These are phyloP conservation scores for Bretschneidera sinensis DNA, from an alignment of 345 rosid species.

Conservation along the genomic window DNA sequence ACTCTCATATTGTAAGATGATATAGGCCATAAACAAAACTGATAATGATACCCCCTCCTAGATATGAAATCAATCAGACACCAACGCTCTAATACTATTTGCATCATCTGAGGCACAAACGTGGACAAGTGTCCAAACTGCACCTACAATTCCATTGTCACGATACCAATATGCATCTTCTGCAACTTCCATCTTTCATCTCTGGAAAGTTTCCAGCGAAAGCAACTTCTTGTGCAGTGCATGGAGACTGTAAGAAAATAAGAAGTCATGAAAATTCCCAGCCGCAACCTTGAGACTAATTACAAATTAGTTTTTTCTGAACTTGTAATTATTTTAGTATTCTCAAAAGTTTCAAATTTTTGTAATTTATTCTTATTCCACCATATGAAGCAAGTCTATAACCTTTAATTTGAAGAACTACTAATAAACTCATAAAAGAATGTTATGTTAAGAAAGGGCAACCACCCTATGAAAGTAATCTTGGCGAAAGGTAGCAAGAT, in stretches of 20 bases:
- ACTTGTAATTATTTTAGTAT: too few relatives aligned
- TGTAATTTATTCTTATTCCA: conserved; percentile 1
- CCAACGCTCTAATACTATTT: conserved; percentile 55
- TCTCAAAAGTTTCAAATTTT: too few relatives aligned
- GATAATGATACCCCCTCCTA: conserved; percentile 63
- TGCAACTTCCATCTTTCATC: conserved; percentile 24
- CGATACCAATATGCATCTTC: conserved; percentile 48
- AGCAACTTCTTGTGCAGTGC: conserved; percentile 86
- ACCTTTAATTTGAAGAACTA: conserved; percentile 3
- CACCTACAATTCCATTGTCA: conserved; percentile 59
- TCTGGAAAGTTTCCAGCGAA: conserved; percentile 36
- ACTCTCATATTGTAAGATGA: too few relatives aligned
- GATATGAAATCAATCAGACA: conserved; percentile 88
- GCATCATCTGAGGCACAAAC: conserved; percentile 70
- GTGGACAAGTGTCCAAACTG: conserved; percentile 89
- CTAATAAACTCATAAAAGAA: conserved; percentile 6
- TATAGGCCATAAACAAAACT: conserved; percentile 11
- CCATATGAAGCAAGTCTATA: not conserved
- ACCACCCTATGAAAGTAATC: conserved; percentile 68
- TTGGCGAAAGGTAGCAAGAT: conserved; percentile 75
- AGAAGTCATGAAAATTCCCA: not conserved
- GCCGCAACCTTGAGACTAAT: too few relatives aligned
- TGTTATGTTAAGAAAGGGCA: not conserved
- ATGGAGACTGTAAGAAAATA: conserved; percentile 57
- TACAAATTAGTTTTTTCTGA: too few relatives aligned